Evolutionary conservation across 1,284 basidiomycete genomes (phyloP).

Genomic region (Ceratobasidium sp.): DNA sequence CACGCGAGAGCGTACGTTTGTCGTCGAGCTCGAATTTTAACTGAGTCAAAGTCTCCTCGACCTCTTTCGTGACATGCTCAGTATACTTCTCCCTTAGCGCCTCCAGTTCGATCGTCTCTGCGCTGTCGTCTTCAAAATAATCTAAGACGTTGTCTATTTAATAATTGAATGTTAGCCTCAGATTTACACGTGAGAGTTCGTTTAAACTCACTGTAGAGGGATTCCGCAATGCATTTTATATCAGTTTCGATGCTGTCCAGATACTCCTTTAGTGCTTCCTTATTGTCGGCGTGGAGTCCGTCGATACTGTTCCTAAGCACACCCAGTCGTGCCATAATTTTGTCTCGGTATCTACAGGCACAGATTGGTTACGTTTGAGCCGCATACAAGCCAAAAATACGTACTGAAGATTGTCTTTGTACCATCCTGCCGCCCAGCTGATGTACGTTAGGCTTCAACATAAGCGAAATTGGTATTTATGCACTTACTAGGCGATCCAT

Average conservation of each 20-base stretch:
- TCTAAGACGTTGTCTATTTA: conserved; percentile 13
- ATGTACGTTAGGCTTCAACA: background rate
- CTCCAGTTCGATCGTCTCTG: conserved; percentile 7
- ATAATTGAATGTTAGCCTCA: background rate
- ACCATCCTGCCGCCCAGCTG: conserved; percentile 39
- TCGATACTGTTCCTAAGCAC: conserved; percentile 21
- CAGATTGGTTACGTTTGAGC: background rate
- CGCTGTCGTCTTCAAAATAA: conserved; percentile 35
- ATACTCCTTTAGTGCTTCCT: conserved; percentile 12
- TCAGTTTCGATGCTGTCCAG: background rate
- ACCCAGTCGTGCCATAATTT: conserved; percentile 23
- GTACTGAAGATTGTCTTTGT: conserved; percentile 35
- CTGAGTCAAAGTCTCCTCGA: conserved; percentile 8
- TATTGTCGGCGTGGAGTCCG: conserved; percentile 31
- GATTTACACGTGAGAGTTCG: background rate
- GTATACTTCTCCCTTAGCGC: conserved; percentile 29
- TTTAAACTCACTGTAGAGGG: conserved; percentile 20
- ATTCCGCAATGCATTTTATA: conserved; percentile 22
- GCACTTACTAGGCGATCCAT: conserved; percentile 34
- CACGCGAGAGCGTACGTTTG: conserved; percentile 6
- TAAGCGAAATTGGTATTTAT: background rate
- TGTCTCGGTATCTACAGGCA: conserved; percentile 18
- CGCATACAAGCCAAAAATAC: background rate
- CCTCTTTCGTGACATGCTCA: conserved; percentile 11
- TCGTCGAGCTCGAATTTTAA: conserved; percentile 25